Conservation (phyloP, 306 rosid species). For the Myrica gale region DNA sequence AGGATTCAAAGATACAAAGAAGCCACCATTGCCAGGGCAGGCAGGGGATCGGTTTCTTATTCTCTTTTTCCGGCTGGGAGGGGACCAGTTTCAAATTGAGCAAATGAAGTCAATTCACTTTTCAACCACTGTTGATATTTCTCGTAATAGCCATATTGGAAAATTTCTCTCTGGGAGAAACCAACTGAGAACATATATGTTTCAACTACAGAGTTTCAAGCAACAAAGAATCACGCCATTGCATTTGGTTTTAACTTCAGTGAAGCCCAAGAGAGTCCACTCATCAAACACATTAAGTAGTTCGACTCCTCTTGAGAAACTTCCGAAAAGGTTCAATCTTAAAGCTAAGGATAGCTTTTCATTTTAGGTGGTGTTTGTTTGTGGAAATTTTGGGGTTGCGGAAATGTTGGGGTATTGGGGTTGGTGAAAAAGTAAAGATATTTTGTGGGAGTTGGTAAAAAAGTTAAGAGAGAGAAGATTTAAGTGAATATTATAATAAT, state of each 20-base stretch:
- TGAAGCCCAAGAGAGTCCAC: not conserved
- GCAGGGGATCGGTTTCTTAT: too few species aligned
- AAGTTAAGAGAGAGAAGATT: too few species aligned
- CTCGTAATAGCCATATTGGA: not conserved
- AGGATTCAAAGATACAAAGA: too few species aligned
- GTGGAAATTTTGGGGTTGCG: too few species aligned
- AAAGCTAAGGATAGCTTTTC: not conserved
- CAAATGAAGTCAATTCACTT: not conserved
- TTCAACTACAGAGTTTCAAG: not conserved
- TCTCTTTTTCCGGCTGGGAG: not conserved
- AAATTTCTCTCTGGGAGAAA: not conserved
- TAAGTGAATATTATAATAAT: too few species aligned
- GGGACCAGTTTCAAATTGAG: not conserved
- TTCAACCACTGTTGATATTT: not conserved
- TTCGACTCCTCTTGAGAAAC: not conserved
- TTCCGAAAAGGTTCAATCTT: not conserved
- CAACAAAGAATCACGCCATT: not conserved
- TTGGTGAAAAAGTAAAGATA: too few species aligned
- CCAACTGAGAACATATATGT: not conserved
- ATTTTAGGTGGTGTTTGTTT: too few species aligned
- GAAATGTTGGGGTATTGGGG: too few species aligned
- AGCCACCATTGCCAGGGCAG: too few species aligned
- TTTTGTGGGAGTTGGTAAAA: too few species aligned
- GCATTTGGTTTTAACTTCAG: not conserved
- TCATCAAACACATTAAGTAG: not conserved